A percentile compares a stretch with the other conserved stretches of the same genome.
These are phyloP conservation scores for Casuarina equisetifolia DNA, from an alignment of 306 rosid species.

Conservation along the genomic window DNA sequence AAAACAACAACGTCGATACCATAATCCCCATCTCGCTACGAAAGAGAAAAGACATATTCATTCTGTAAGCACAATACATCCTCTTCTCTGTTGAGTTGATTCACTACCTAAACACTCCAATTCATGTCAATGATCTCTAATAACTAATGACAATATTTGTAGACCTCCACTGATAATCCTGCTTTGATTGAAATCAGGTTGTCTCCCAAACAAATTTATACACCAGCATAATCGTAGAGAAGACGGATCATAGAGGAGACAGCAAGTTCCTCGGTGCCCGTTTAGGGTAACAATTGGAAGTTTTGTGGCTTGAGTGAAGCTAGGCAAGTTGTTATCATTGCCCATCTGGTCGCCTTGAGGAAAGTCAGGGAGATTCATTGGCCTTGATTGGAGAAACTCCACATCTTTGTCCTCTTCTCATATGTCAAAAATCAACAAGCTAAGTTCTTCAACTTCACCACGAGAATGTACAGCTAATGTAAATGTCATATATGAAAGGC, in stretches of 20 bases:
- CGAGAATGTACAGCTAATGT: no score
- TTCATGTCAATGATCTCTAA: no score
- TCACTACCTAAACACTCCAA: no score
- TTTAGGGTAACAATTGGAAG: constrained; percentile 21
- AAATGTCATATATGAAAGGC: no score
- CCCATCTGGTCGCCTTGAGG: not conserved
- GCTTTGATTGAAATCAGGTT: constrained; percentile 26
- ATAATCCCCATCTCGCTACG: constrained; percentile 22
- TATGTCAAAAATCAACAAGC: no score
- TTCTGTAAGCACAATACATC: constrained; percentile 43
- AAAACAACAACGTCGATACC: constrained; percentile 34
- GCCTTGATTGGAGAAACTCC: no score
- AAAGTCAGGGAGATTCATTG: not conserved
- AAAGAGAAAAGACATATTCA: constrained; percentile 25
- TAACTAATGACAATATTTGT: not conserved
- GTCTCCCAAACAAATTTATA: constrained; percentile 6
- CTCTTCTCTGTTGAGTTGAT: not conserved
- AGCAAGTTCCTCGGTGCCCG: not conserved
- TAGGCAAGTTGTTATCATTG: constrained; percentile 19
- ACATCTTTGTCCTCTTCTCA: no score
- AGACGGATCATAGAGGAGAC: constrained; percentile 16
- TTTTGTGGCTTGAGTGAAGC: constrained; percentile 11
- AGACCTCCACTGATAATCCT: not conserved
- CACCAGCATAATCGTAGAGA: constrained; percentile 2
- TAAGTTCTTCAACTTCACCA: no score